Evolutionary conservation across 345 rosid species (phyloP).

Genomic region (Eucalyptus marginata): DNA sequence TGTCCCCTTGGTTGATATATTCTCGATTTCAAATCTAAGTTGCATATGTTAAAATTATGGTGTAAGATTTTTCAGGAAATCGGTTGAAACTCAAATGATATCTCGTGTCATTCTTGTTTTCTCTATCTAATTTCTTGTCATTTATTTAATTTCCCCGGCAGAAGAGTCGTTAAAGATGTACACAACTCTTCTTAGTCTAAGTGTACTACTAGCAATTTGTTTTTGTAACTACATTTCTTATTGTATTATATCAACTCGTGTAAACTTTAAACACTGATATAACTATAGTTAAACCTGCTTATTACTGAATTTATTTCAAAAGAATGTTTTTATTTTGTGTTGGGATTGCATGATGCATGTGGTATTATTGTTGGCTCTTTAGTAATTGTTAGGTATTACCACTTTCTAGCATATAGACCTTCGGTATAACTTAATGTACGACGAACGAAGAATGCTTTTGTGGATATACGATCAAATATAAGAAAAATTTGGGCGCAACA

Average conservation of each 20-base stretch:
- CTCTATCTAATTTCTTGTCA: background rate
- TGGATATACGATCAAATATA: background rate
- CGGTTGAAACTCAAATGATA: background rate
- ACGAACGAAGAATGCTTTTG: background rate
- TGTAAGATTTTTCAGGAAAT: background rate
- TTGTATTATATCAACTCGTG: background rate
- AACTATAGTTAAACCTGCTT: background rate
- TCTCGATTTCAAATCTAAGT: background rate
- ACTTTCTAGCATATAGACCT: background rate
- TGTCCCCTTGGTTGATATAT: background rate
- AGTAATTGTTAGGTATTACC: background rate
- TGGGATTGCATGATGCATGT: background rate
- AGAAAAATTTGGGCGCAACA: background rate
- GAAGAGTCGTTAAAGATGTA: background rate
- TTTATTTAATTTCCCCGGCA: background rate
- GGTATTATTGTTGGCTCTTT: background rate
- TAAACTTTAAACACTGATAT: background rate
- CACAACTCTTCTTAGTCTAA: background rate
- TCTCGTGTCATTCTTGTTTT: background rate
- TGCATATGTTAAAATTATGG: background rate
- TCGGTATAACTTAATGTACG: background rate
- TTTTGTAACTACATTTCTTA: background rate
- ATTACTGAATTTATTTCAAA: background rate
- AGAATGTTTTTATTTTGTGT: background rate
- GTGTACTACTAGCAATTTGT: background rate